Percentiles rank a stretch among this genome's conserved stretches.
Evolutionary conservation across 768 basidiomycete genomes (phyloP).

Genomic region (Exidia glandulosa): DNA sequence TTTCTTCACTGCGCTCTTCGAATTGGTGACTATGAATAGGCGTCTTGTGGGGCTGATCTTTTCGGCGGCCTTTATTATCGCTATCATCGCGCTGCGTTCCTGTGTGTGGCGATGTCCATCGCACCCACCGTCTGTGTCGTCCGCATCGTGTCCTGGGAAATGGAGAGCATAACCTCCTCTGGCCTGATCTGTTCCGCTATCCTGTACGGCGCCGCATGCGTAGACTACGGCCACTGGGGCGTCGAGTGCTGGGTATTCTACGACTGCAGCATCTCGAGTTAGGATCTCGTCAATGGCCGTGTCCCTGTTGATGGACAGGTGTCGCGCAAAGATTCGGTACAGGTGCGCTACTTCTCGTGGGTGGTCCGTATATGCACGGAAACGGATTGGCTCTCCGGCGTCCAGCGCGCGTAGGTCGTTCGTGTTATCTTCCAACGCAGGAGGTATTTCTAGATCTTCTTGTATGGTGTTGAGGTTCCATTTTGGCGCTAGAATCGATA

Average conservation of each 20-base stretch:
- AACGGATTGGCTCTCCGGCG: background rate
- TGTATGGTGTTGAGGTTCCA: background rate
- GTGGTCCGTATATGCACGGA: too few relatives aligned
- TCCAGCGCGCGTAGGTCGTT: background rate
- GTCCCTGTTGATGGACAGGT: too few relatives aligned
- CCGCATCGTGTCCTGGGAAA: background rate
- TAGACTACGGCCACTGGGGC: background rate
- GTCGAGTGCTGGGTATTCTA: too few relatives aligned
- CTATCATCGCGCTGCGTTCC: background rate
- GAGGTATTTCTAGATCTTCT: background rate
- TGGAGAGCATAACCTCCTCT: too few relatives aligned
- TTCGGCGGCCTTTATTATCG: background rate
- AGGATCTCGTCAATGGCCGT: too few relatives aligned
- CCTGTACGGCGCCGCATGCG: too few relatives aligned
- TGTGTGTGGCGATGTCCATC: background rate
- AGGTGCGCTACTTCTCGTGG: too few relatives aligned
- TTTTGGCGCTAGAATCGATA: background rate
- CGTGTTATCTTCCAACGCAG: background rate
- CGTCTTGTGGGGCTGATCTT: background rate
- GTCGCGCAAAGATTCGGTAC: too few relatives aligned
- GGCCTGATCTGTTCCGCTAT: too few relatives aligned
- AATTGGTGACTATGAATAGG: background rate
- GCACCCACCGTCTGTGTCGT: background rate
- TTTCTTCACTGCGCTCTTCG: background rate
- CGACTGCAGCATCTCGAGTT: too few relatives aligned